Percentiles rank a stretch among this genome's conserved stretches.
Conservation (phyloP, 1,284 basidiomycete species). For the Gomphus sp. region DNA sequence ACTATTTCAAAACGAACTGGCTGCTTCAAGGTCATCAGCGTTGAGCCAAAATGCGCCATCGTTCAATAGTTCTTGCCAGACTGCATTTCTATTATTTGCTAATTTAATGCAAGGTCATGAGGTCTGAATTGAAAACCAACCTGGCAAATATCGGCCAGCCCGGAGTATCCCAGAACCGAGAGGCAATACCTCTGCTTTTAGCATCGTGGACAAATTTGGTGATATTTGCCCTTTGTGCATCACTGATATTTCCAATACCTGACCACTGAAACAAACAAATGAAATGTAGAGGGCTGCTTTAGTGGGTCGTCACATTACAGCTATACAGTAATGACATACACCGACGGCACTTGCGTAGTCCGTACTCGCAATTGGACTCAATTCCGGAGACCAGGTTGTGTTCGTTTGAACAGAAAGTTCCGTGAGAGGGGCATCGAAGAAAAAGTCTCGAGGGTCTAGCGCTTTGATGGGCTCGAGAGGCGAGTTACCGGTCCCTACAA, state of each 20-base stretch:
- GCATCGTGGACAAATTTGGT: conserved; percentile 34
- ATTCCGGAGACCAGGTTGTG: conserved; percentile 30
- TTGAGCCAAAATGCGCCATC: conserved; percentile 44
- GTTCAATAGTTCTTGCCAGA: conserved; percentile 9
- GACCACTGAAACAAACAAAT: conserved; percentile 23
- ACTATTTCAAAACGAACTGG: conserved; percentile 13
- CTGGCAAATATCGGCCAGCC: conserved; percentile 39
- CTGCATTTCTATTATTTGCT: not conserved
- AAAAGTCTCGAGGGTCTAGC: conserved; percentile 36
- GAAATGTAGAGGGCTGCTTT: no score
- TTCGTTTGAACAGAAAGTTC: conserved; percentile 29
- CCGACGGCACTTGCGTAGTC: conserved; percentile 38
- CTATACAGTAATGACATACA: not conserved
- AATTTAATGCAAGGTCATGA: conserved; percentile 13
- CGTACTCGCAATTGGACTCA: conserved; percentile 42
- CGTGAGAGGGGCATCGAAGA: conserved; percentile 44
- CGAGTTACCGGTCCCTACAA: conserved; percentile 47
- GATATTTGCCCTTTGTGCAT: conserved; percentile 27
- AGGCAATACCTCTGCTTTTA: conserved; percentile 34
- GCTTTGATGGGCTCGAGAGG: conserved; percentile 38
- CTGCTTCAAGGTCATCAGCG: conserved; percentile 41
- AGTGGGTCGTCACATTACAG: not conserved
- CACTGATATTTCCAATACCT: conserved; percentile 34
- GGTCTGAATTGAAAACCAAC: conserved; percentile 26
- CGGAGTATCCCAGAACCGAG: conserved; percentile 46